phyloP scores from a whole-genome alignment of 73 alveolate species.

The Paramecium sonneborni region DNA sequence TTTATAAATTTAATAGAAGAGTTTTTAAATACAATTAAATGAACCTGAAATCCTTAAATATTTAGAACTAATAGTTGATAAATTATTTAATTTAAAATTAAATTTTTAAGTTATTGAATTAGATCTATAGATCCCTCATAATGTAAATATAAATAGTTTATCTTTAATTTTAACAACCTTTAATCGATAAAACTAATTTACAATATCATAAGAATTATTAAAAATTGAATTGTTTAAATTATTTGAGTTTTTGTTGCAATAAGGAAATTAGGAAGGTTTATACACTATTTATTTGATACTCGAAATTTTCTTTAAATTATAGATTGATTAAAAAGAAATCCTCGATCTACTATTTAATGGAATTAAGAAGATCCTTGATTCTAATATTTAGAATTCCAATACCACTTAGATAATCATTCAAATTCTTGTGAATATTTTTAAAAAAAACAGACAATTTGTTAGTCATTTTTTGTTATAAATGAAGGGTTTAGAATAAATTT shows the following conservation, averaged over 20 bases:
- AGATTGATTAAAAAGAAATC: neutral
- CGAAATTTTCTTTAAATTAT: neutral
- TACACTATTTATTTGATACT: neutral
- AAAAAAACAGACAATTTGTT: neutral
- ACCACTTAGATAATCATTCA: neutral
- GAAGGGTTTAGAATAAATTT: neutral
- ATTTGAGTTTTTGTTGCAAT: neutral
- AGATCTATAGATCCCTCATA: neutral
- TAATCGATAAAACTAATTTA: neutral
- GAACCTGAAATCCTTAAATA: too few relatives aligned
- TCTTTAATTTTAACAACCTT: neutral
- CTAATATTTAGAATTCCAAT: neutral
- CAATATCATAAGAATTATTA: neutral
- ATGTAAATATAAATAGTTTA: neutral
- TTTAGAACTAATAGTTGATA: neutral
- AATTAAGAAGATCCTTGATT: neutral
- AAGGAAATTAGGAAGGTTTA: neutral
- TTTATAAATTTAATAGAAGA: neutral
- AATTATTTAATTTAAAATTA: neutral
- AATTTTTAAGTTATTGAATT: neutral
- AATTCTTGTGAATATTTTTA: neutral
- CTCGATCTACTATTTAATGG: neutral
- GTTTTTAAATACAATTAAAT: too few relatives aligned
- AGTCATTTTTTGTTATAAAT: neutral
- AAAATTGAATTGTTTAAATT: neutral